Percentiles rank a stretch among this genome's conserved stretches.
Evolutionary conservation across 495 filamentous ascomycete genomes (phyloP).

Genomic region (Penicillium diatomitis): DNA sequence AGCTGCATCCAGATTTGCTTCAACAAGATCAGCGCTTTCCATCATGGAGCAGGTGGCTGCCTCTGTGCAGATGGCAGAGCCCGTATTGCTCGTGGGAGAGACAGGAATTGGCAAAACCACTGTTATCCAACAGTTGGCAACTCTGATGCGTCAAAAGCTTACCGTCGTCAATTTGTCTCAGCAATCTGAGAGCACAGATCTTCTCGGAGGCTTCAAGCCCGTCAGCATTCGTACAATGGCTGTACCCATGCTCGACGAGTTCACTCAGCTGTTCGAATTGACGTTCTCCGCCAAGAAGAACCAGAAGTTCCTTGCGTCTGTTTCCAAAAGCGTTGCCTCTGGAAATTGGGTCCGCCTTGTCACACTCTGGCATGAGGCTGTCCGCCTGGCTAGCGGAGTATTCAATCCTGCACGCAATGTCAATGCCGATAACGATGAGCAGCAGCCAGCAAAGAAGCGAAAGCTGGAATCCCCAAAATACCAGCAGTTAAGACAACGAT

Average conservation of each 20-base stretch:
- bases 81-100: constrained; percentile 88
- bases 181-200: constrained; percentile 89
- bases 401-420: constrained; percentile 32
- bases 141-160: constrained; percentile 69
- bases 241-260: constrained; percentile 85
- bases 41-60: constrained; percentile 76
- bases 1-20: constrained; percentile 34
- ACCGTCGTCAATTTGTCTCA: constrained; percentile 92
- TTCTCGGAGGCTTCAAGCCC: constrained; percentile 93
- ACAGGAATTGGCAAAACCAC: constrained; percentile 98
- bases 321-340: constrained; percentile 69
- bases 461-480: constrained; percentile 65
- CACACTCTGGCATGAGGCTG: constrained; percentile 78
- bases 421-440: constrained; percentile 39
- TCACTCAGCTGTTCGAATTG: constrained; percentile 76
- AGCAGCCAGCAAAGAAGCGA: constrained; percentile 71
- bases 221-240: constrained; percentile 81
- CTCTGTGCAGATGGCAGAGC: constrained; percentile 74
- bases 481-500: constrained; percentile 58
- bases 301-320: constrained; percentile 67
- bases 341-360: constrained; percentile 77
- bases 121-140: constrained; percentile 84
- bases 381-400: constrained; percentile 72
- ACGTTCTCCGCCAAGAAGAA: constrained; percentile 85
- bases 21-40: constrained; percentile 33